These are phyloP conservation scores for Metschnikowia hibisci DNA, from an alignment of 805 yeast species.

Conservation along the genomic window DNA sequence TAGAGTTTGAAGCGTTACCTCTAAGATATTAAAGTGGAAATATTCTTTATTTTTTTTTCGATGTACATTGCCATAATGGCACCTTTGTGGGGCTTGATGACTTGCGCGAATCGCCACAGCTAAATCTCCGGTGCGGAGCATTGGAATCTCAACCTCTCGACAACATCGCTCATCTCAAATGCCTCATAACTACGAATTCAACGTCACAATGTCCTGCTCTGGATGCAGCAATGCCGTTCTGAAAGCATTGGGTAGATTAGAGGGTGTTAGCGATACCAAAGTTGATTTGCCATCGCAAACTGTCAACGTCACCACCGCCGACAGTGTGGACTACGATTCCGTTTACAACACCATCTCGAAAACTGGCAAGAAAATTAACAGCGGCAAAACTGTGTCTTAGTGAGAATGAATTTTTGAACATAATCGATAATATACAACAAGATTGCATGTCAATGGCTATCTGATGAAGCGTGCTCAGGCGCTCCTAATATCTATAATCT, in stretches of 20 bases:
- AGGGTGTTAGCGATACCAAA: conserved; percentile 70
- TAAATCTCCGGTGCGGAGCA: not conserved
- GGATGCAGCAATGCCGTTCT: conserved; percentile 88
- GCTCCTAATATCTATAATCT: conserved; percentile 44
- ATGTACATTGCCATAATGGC: not conserved
- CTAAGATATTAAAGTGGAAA: too few relatives aligned
- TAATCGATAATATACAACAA: not conserved
- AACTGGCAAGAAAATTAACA: conserved; percentile 81
- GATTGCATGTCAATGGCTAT: not conserved
- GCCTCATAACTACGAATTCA: conserved; percentile 56
- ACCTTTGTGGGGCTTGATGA: not conserved
- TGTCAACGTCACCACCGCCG: conserved; percentile 68
- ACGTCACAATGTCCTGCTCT: conserved; percentile 82
- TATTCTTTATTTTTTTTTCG: not conserved
- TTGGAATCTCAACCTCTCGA: too few relatives aligned
- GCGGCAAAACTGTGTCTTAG: conserved; percentile 46
- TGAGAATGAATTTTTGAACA: not conserved
- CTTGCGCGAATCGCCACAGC: conserved; percentile 4
- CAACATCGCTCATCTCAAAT: conserved; percentile 5
- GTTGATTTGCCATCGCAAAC: conserved; percentile 77
- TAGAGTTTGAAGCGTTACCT: too few relatives aligned
- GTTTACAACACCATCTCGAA: conserved; percentile 79
- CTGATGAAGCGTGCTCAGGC: conserved; percentile 4
- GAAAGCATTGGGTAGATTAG: conserved; percentile 64
- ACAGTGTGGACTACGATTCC: conserved; percentile 60